A percentile compares a stretch with the other conserved stretches of the same genome.
Evolutionary conservation across 2,329 filamentous ascomycete species (phyloP).

Genomic region (Metarhizium anisopliae): DNA sequence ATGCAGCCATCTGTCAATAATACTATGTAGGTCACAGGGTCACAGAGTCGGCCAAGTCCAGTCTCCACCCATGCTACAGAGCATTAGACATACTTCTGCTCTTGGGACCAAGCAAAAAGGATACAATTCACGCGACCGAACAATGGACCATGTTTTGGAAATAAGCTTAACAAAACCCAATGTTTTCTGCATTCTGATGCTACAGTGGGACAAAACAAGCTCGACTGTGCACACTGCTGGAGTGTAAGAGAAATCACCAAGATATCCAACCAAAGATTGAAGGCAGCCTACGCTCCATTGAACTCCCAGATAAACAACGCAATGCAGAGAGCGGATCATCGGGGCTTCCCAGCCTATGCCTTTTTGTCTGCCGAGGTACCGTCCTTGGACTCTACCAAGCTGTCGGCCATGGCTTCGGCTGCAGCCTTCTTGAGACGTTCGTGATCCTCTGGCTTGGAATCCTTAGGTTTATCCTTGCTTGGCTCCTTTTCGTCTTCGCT

Average conservation of each 20-base stretch:
- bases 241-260: not conserved
- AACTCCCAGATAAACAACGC: not conserved
- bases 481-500: conserved; percentile 79
- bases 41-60: not conserved
- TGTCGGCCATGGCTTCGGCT: conserved; percentile 50
- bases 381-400: conserved; percentile 35
- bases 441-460: conserved; percentile 44
- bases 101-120: not conserved
- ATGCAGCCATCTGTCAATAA: too few relatives aligned
- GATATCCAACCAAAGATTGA: not conserved
- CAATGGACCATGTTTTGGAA: not conserved
- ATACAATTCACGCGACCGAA: not conserved
- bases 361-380: conserved; percentile 23
- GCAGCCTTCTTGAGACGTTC: conserved; percentile 59
- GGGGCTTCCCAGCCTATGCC: conserved; percentile 14
- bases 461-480: conserved; percentile 40
- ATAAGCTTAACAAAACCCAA: not conserved
- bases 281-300: not conserved
- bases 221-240: not conserved
- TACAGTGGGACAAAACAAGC: not conserved
- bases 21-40: not conserved
- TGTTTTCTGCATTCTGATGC: conserved; percentile 3
- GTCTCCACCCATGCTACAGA: not conserved
- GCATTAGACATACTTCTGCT: not conserved
- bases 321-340: not conserved